Conservation (phyloP, 129 eudicot genomes). For the Lactuca sativa region DNA sequence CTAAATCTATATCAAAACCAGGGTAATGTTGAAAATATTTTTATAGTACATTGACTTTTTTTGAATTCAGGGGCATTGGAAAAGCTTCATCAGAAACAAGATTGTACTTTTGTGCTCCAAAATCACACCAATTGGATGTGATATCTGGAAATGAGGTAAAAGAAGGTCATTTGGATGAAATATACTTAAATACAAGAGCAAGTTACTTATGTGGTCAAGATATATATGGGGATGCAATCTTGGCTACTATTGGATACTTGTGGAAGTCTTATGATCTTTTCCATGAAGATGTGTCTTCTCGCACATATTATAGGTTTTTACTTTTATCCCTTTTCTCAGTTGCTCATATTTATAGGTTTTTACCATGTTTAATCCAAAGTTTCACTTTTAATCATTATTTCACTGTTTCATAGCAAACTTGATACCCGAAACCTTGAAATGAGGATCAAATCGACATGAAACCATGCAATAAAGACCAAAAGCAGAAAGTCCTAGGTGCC, state of each 20-base stretch:
- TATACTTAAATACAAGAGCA: constrained; percentile 63
- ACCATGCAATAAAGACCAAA: too few relatives aligned
- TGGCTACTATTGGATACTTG: constrained; percentile 81
- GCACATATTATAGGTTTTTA: constrained; percentile 71
- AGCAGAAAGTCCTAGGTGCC: too few relatives aligned
- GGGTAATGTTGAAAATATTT: too few relatives aligned
- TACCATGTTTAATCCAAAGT: too few relatives aligned
- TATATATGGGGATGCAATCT: constrained; percentile 76
- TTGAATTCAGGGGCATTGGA: constrained; percentile 66
- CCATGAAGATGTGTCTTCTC: constrained; percentile 63
- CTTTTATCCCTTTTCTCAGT: neutral
- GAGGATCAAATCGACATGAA: too few relatives aligned
- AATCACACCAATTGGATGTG: constrained; percentile 17
- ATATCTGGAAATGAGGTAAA: constrained; percentile 24
- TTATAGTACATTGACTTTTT: constrained; percentile 14
- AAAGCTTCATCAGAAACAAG: constrained; percentile 90
- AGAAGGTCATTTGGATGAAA: constrained; percentile 24
- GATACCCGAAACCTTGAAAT: too few relatives aligned
- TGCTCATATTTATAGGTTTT: neutral
- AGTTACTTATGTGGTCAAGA: constrained; percentile 72
- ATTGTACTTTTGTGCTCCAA: constrained; percentile 58
- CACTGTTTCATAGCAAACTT: too few relatives aligned
- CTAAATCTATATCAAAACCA: too few relatives aligned
- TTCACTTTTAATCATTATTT: too few relatives aligned
- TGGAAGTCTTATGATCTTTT: constrained; percentile 76